phyloP scores from a whole-genome alignment of 2,329 filamentous ascomycete species.

The Trichoderma guizhouense region DNA sequence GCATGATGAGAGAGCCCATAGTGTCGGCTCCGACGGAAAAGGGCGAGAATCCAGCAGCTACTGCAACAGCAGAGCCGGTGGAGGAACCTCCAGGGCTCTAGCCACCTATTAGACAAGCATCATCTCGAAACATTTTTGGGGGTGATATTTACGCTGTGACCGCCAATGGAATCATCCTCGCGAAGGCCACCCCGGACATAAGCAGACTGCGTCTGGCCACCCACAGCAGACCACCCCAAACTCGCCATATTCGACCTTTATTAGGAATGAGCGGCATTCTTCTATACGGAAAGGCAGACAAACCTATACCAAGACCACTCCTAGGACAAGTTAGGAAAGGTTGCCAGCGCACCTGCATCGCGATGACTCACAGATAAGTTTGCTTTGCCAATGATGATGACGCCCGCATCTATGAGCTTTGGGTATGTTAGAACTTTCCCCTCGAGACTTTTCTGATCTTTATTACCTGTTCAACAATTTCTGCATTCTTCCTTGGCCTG shows the following conservation, averaged over 20 bases:
- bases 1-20: not conserved
- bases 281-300: not conserved
- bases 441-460: not conserved
- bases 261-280: not conserved
- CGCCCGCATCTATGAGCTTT: not conserved
- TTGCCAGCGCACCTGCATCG: not conserved
- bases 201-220: not conserved
- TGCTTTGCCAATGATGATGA: not conserved
- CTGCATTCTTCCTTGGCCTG: not conserved
- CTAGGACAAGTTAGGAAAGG: not conserved
- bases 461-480: not conserved
- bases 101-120: not conserved
- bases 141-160: not conserved
- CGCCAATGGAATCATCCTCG: not conserved
- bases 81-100: not conserved
- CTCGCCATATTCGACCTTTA: not conserved
- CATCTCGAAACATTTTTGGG: not conserved
- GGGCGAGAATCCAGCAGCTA: not conserved
- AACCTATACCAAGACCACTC: not conserved
- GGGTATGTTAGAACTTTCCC: not conserved
- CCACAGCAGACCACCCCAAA: not conserved
- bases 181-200: not conserved
- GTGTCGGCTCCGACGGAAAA: not conserved
- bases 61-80: not conserved
- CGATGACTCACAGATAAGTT: not conserved